Percentiles rank a stretch among this genome's conserved stretches.
phyloP scores from a whole-genome alignment of 768 basidiomycete genomes.

The Mycena maculata region DNA sequence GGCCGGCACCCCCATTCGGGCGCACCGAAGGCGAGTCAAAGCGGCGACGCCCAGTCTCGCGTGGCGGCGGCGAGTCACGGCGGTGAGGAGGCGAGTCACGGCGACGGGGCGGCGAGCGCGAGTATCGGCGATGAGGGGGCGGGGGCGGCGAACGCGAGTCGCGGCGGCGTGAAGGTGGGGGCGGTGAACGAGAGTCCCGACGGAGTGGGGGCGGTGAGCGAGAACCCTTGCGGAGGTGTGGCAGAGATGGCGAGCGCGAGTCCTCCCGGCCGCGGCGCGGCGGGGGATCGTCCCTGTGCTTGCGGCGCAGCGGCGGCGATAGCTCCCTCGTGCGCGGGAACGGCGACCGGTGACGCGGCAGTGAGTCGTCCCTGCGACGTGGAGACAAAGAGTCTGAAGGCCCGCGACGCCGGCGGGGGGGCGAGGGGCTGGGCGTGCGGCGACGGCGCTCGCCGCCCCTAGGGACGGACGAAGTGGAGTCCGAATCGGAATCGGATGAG shows the following conservation, averaged over 20 bases:
- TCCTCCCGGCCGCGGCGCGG: conserved; percentile 43
- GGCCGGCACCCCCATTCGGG: background rate
- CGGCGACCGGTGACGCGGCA: conserved; percentile 32
- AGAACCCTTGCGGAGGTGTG: conserved; percentile 23
- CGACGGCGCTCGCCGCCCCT: conserved; percentile 36
- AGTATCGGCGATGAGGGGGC: conserved; percentile 10
- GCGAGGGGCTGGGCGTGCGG: conserved; percentile 14
- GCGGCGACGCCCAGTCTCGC: background rate
- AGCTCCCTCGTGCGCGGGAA: conserved; percentile 20
- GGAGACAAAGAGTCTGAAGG: conserved; percentile 19
- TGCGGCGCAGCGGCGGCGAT: conserved; percentile 19
- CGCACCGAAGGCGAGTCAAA: conserved; percentile 19
- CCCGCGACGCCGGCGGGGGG: conserved; percentile 6
- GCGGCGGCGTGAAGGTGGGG: conserved; percentile 31
- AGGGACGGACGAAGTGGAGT: conserved; percentile 37
- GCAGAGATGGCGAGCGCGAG: conserved; percentile 31
- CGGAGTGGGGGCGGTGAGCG: conserved; percentile 18
- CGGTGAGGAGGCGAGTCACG: conserved; percentile 30
- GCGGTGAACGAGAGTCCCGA: conserved; percentile 8
- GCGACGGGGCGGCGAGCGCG: conserved; percentile 23
- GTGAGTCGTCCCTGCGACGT: too few species aligned
- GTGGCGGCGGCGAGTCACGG: conserved; percentile 10
- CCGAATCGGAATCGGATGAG: conserved; percentile 37
- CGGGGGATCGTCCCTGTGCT: conserved; percentile 37
- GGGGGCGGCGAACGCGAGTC: conserved; percentile 33